These are phyloP conservation scores for Marchantia polymorpha DNA, from an alignment of 225 moss, liverwort and hornwort genomes.

Conservation along the genomic window DNA sequence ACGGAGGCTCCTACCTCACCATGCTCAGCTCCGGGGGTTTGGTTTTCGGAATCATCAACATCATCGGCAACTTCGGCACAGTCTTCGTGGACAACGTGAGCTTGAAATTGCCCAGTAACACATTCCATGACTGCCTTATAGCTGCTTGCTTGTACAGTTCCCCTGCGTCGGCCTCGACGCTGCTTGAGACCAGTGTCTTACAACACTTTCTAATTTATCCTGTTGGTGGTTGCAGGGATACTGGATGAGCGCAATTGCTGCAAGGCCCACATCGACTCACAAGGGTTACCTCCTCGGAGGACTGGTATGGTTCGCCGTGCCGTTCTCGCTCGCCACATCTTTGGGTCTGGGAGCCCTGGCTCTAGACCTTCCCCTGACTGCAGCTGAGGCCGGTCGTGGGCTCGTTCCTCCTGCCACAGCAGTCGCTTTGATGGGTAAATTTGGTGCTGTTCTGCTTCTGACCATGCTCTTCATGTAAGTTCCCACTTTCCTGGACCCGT, in stretches of 20 bases:
- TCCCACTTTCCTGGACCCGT: not conserved
- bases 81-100: slow-evolving; percentile 93
- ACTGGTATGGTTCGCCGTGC: slow-evolving; percentile 89
- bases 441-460: slow-evolving; percentile 81
- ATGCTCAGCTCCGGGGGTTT: slow-evolving; percentile 91
- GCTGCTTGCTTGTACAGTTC: not conserved
- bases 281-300: slow-evolving; percentile 89
- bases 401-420: slow-evolving; percentile 86
- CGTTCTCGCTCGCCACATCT: slow-evolving; percentile 87
- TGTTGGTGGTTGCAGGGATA: slow-evolving; percentile 50
- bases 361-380: slow-evolving; percentile 70
- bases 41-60: slow-evolving; percentile 91
- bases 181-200: no score
- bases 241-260: slow-evolving; percentile 95
- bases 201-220: not conserved
- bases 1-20: slow-evolving; percentile 89
- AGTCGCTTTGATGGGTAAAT: slow-evolving; percentile 76
- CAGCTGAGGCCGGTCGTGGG: slow-evolving; percentile 59
- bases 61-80: slow-evolving; percentile 96
- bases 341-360: slow-evolving; percentile 80
- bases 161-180: no score
- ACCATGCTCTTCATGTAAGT: slow-evolving; percentile 97
- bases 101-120: not conserved
- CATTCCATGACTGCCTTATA: not conserved
- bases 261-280: slow-evolving; percentile 77